phyloP scores from a whole-genome alignment of 2,329 filamentous ascomycete genomes.

The Huntiella omanensis region DNA sequence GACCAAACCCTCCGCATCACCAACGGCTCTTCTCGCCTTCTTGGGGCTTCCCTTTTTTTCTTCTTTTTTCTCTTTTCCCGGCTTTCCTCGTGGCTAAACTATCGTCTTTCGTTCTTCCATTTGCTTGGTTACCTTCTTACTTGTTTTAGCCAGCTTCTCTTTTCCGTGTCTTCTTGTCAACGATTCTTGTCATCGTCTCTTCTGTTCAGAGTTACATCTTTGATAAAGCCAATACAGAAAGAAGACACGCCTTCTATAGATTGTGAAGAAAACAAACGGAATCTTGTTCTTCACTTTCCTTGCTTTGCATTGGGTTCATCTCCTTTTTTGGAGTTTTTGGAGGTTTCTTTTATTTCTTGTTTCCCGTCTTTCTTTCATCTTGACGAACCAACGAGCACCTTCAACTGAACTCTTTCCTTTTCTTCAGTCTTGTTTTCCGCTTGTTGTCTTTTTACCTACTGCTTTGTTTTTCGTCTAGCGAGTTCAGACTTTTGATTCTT shows the following conservation, averaged over 20 bases:
- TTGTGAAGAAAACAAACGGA: too few species aligned
- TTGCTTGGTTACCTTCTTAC: too few species aligned
- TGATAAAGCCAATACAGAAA: too few species aligned
- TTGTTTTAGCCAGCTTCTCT: too few species aligned
- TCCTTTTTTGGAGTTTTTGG: conserved; percentile 1
- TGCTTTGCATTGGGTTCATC: not conserved
- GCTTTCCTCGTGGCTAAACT: too few species aligned
- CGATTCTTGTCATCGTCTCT: too few species aligned
- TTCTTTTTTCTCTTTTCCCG: not conserved
- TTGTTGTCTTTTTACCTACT: not conserved
- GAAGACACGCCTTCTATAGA: too few species aligned
- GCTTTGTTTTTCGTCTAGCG: not conserved
- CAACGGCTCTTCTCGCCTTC: not conserved
- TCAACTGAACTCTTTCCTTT: not conserved
- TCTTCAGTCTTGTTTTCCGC: not conserved
- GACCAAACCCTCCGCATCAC: not conserved
- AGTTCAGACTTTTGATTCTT: not conserved
- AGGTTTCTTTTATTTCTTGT: not conserved
- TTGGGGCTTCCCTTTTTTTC: not conserved
- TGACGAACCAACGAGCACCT: not conserved
- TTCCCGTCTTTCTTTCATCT: not conserved
- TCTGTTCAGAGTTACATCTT: too few species aligned
- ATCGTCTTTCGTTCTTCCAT: too few species aligned
- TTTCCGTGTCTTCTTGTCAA: too few species aligned
- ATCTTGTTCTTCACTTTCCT: not conserved